These are phyloP conservation scores for Amylocarpus encephaloides DNA, from an alignment of 2,329 filamentous ascomycete species.

Conservation along the genomic window DNA sequence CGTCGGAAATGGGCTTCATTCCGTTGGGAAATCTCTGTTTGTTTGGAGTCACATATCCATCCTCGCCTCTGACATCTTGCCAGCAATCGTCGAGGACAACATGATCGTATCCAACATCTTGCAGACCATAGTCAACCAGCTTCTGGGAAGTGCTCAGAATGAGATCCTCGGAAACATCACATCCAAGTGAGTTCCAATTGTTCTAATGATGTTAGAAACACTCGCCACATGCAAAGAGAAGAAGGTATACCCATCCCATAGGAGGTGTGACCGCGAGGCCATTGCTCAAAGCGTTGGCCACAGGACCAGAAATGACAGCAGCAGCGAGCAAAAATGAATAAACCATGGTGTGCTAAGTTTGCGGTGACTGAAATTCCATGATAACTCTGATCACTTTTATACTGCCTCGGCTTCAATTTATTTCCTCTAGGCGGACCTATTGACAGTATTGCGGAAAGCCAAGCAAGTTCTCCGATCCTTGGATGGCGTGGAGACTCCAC, in stretches of 20 bases:
- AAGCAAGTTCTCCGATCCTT: too few relatives aligned
- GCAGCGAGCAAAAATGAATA: too few relatives aligned
- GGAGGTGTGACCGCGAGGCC: conserved; percentile 20
- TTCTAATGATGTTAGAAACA: conserved; percentile 9
- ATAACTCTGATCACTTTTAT: too few relatives aligned
- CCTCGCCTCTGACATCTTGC: conserved; percentile 33
- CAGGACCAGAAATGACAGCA: too few relatives aligned
- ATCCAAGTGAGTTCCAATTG: conserved; percentile 45
- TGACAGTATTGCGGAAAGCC: too few relatives aligned
- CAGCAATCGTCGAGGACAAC: conserved; percentile 49
- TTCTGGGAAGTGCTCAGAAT: conserved; percentile 41
- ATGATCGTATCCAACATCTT: conserved; percentile 48
- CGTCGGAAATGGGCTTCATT: conserved; percentile 36
- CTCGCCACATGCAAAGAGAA: background rate
- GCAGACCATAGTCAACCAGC: conserved; percentile 41
- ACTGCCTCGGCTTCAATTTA: too few relatives aligned
- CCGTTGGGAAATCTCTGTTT: conserved; percentile 36
- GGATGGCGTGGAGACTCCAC: too few relatives aligned
- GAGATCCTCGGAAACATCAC: conserved; percentile 42
- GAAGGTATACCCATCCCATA: conserved; percentile 34
- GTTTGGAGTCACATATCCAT: conserved; percentile 31
- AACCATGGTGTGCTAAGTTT: too few relatives aligned
- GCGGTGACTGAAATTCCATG: too few relatives aligned
- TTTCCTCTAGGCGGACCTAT: too few relatives aligned
- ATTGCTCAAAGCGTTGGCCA: too few relatives aligned